Evolutionary conservation across 2,329 filamentous ascomycete genomes (phyloP).

Genomic region (Cordyceps tenuipes): DNA sequence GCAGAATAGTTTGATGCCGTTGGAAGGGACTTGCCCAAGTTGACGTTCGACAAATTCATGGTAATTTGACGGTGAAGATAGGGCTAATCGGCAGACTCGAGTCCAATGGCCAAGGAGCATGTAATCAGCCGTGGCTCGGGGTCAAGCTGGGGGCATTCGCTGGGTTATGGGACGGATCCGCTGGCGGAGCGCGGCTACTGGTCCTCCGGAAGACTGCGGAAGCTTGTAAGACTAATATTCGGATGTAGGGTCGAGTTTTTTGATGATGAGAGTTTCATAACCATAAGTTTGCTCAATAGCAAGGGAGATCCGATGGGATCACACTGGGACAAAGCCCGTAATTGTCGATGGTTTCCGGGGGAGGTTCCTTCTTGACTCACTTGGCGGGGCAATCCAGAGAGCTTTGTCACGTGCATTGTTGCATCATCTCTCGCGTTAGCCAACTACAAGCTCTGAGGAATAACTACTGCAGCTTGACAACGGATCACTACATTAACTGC

Average conservation of each 20-base stretch:
- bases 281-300: slow-evolving; percentile 1
- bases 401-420: slow-evolving; percentile 7
- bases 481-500: neutral
- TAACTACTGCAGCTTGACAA: neutral
- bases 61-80: slow-evolving; percentile 7
- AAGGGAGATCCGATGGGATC: slow-evolving; percentile 18
- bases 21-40: slow-evolving; percentile 44
- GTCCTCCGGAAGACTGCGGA: neutral
- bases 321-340: slow-evolving; percentile 23
- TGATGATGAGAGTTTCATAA: neutral
- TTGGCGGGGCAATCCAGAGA: slow-evolving; percentile 12
- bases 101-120: slow-evolving; percentile 9
- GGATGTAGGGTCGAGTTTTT: neutral
- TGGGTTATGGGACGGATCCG: neutral
- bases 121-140: slow-evolving; percentile 15
- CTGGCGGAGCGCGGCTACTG: neutral
- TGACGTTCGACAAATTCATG: slow-evolving; percentile 28
- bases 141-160: slow-evolving; percentile 12
- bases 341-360: neutral
- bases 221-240: neutral
- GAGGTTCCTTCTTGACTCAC: slow-evolving; percentile 15
- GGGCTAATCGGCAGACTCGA: slow-evolving; percentile 4
- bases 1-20: slow-evolving; percentile 33
- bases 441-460: neutral
- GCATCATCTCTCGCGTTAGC: neutral